phyloP scores from a whole-genome alignment of 2,329 filamentous ascomycete species.

The Dryadomyces quercivorus region DNA sequence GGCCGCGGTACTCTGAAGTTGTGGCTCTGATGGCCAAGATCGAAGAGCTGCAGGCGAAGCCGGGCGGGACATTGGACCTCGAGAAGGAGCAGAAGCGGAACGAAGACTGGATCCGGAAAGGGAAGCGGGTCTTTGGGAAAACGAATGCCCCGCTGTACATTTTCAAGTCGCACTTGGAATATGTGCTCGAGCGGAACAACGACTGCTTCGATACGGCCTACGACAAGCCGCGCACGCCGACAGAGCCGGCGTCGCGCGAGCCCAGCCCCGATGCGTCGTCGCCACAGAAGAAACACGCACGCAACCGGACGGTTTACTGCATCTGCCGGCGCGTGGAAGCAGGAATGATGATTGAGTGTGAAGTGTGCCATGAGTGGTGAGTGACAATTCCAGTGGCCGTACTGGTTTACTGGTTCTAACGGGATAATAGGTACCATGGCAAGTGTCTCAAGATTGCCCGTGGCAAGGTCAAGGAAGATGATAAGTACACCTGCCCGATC shows the following conservation, averaged over 20 bases:
- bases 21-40: conserved; percentile 78
- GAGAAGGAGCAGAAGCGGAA: conserved; percentile 91
- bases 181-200: conserved; percentile 77
- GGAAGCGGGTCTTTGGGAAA: conserved; percentile 96
- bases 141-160: conserved; percentile 96
- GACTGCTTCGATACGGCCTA: conserved; percentile 80
- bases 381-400: conserved; percentile 21
- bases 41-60: conserved; percentile 84
- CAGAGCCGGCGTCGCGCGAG: conserved; percentile 83
- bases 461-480: conserved; percentile 95
- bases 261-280: conserved; percentile 43
- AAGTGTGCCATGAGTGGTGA: conserved; percentile 94
- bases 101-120: conserved; percentile 98
- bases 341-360: conserved; percentile 99
- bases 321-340: conserved; percentile 89
- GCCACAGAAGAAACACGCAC: conserved; percentile 48
- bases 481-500: conserved; percentile 96
- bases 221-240: conserved; percentile 79
- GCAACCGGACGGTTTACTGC: conserved; percentile 75
- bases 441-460: conserved; percentile 97
- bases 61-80: conserved; percentile 77
- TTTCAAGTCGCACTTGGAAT: conserved; percentile 84
- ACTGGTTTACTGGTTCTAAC: background rate
- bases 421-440: conserved; percentile 67
- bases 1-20: conserved; percentile 84